Percentiles rank a stretch among this genome's conserved stretches.
Conservation (phyloP, 2,329 filamentous ascomycete species). For the Sarocladium oryzae region DNA sequence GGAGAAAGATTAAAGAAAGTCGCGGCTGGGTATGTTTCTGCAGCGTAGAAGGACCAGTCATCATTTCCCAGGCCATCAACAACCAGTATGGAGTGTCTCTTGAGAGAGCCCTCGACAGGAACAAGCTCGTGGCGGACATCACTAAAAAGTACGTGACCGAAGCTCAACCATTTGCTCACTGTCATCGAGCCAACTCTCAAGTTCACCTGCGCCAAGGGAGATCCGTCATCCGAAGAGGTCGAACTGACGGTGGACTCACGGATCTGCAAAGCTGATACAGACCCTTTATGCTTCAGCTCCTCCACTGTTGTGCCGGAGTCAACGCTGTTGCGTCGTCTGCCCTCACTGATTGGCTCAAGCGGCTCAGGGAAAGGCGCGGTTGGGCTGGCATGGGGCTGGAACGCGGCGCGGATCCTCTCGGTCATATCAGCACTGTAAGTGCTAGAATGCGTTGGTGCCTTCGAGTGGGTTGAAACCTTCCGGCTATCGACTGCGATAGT, state of each 20-base stretch:
- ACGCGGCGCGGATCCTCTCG: constrained; percentile 42
- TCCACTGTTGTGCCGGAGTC: constrained; percentile 17
- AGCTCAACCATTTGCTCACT: constrained; percentile 82
- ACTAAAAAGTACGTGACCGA: constrained; percentile 77
- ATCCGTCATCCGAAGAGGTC: constrained; percentile 47
- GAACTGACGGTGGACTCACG: constrained; percentile 31
- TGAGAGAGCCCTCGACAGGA: constrained; percentile 25
- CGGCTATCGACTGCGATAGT: constrained; percentile 31
- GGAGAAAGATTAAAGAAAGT: constrained; percentile 72
- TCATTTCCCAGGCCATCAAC: constrained; percentile 81
- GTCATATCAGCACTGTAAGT: constrained; percentile 50
- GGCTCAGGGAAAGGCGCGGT: constrained; percentile 31
- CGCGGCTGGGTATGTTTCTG: constrained; percentile 68
- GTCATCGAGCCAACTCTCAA: constrained; percentile 75
- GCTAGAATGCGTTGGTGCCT: constrained; percentile 38
- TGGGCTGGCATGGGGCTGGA: constrained; percentile 35
- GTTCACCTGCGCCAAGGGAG: constrained; percentile 64
- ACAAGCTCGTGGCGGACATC: constrained; percentile 67
- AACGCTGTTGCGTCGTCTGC: constrained; percentile 22
- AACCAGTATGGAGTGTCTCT: constrained; percentile 62
- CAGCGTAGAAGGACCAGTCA: constrained; percentile 83
- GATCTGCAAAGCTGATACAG: constrained; percentile 21
- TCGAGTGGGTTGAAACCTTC: constrained; percentile 26
- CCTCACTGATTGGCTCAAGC: constrained; percentile 3
- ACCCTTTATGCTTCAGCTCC: constrained; percentile 26